phyloP scores from a whole-genome alignment of 352 stramenopile species.

The Globisporangium parvum region DNA sequence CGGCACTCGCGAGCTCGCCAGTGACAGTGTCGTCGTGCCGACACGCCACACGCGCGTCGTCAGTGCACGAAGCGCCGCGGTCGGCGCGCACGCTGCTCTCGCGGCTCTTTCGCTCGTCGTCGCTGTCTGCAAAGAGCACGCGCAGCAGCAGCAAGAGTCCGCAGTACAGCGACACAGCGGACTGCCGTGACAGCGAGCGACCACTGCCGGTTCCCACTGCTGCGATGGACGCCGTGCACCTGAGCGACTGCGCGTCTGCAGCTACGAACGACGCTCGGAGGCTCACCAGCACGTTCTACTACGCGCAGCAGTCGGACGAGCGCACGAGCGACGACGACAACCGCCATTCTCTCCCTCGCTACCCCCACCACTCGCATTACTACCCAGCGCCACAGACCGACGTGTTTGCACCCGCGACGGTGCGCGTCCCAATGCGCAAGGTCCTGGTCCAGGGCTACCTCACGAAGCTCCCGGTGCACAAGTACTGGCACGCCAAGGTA shows the following conservation, averaged over 20 bases:
- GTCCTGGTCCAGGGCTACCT: slow-evolving; percentile 47
- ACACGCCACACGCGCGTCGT: background rate
- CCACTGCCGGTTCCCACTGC: no score
- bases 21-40: background rate
- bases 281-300: slow-evolving; percentile 3
- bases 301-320: no score
- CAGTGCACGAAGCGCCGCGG: background rate
- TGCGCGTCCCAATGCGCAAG: slow-evolving; percentile 4
- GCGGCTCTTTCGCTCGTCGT: slow-evolving; percentile 19
- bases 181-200: no score
- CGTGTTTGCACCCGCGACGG: background rate
- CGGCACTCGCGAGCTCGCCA: background rate
- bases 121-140: slow-evolving; percentile 6
- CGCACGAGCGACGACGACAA: background rate
- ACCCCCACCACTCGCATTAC: background rate
- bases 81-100: slow-evolving; percentile 17
- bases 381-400: slow-evolving; percentile 1
- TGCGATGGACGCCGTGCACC: slow-evolving; percentile 1
- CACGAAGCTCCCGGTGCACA: slow-evolving; percentile 42
- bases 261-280: background rate
- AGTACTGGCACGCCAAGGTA: slow-evolving; percentile 57
- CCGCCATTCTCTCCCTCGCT: background rate
- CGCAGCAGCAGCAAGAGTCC: background rate
- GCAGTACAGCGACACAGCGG: no score
- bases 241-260: background rate